These are phyloP conservation scores for Colletotrichum sp. DNA, from an alignment of 2,329 filamentous ascomycete species.

Conservation along the genomic window DNA sequence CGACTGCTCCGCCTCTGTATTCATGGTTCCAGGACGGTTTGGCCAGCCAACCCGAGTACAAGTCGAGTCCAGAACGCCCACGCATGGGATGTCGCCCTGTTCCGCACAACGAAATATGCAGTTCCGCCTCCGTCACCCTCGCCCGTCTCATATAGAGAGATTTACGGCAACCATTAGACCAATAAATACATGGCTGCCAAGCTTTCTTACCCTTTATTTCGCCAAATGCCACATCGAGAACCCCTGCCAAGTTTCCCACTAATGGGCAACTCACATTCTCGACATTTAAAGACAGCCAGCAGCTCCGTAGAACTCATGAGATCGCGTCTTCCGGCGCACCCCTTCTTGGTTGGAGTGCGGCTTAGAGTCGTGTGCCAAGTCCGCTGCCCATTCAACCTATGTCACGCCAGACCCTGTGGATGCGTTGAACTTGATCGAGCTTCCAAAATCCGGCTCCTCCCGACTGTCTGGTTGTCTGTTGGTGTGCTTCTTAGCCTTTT, in stretches of 20 bases:
- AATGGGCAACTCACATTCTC: background rate
- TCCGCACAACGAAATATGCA: accelerated
- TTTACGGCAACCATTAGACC: background rate
- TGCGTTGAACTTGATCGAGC: too few relatives aligned
- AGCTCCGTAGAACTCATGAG: accelerated
- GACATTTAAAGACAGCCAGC: background rate
- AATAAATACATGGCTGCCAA: background rate
- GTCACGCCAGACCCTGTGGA: too few relatives aligned
- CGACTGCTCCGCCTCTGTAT: accelerated
- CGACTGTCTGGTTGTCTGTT: background rate
- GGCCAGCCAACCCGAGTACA: accelerated
- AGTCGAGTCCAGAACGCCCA: background rate
- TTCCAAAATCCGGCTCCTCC: background rate
- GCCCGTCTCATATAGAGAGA: accelerated
- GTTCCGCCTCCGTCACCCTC: background rate
- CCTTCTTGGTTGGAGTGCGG: background rate
- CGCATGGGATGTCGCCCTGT: background rate
- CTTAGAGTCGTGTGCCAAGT: accelerated
- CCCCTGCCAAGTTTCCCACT: background rate
- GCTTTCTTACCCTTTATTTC: accelerated
- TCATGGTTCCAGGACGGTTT: accelerated
- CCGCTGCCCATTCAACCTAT: background rate
- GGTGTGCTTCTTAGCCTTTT: accelerated
- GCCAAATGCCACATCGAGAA: background rate
- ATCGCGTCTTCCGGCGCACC: accelerated